Conservation (phyloP, 768 basidiomycete genomes). For the Daedaleopsis sinensis region DNA sequence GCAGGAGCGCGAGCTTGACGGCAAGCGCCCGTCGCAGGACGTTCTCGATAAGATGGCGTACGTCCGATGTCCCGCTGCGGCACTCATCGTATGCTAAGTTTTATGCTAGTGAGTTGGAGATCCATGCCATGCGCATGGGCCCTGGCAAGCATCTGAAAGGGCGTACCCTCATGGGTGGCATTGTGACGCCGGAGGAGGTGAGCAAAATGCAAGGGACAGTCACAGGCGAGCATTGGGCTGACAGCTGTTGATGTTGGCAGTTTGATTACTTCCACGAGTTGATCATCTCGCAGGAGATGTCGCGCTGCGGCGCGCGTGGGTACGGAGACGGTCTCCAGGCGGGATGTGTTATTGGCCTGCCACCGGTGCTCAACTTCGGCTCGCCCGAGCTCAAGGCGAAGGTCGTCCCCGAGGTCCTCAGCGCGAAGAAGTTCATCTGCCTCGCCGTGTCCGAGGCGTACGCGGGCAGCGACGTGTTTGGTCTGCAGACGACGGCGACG, state of each 20-base stretch:
- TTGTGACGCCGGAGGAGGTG: constrained; percentile 73
- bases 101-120: constrained; percentile 54
- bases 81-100: constrained; percentile 5
- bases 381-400: constrained; percentile 58
- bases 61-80: constrained; percentile 17
- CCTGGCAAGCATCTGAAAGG: constrained; percentile 89
- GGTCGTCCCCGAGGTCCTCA: constrained; percentile 67
- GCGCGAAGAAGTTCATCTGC: constrained; percentile 83
- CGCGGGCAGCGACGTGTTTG: constrained; percentile 85
- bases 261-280: constrained; percentile 92
- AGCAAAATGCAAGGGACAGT: background rate
- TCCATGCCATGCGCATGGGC: constrained; percentile 94
- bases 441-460: constrained; percentile 83
- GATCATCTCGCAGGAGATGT: constrained; percentile 35
- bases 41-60: constrained; percentile 87
- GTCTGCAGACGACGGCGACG: constrained; percentile 76
- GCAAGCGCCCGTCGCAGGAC: constrained; percentile 80
- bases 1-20: constrained; percentile 75
- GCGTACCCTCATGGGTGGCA: constrained; percentile 68
- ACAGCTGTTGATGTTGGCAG: constrained; percentile 13
- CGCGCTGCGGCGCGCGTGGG: constrained; percentile 68
- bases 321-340: constrained; percentile 81
- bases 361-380: constrained; percentile 86
- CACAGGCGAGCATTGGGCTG: background rate
- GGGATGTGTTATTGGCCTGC: constrained; percentile 82